These are phyloP conservation scores for Starmera pachycereana DNA, from an alignment of 805 yeast genomes.

Conservation along the genomic window DNA sequence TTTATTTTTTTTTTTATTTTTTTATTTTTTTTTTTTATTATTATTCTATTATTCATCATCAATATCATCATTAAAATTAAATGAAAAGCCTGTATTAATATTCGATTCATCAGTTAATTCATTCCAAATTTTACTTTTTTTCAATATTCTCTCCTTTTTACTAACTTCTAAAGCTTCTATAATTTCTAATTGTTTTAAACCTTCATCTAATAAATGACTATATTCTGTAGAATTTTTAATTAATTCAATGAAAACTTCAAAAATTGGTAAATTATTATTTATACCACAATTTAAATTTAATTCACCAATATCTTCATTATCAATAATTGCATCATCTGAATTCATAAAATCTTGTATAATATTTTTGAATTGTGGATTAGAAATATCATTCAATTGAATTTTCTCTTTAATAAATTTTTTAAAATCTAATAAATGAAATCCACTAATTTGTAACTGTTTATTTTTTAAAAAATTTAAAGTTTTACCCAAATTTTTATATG, in stretches of 20 bases:
- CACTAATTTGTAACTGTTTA: constrained; percentile 66
- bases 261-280: constrained; percentile 44
- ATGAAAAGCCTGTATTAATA: constrained; percentile 8
- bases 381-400: constrained; percentile 13
- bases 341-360: constrained; percentile 21
- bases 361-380: constrained; percentile 4
- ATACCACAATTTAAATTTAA: constrained; percentile 26
- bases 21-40: too few relatives aligned
- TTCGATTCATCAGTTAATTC: constrained; percentile 17
- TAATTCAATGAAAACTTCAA: constrained; percentile 46
- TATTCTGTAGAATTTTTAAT: constrained; percentile 30
- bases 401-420: constrained; percentile 24
- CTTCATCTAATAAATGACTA: constrained; percentile 23
- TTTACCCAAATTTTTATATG: constrained; percentile 45
- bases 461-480: constrained; percentile 60
- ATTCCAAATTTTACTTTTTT: constrained; percentile 46
- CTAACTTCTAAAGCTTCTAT: constrained; percentile 23
- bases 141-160: constrained; percentile 18
- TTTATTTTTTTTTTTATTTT: background rate
- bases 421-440: constrained; percentile 55
- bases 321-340: constrained; percentile 19
- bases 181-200: constrained; percentile 23
- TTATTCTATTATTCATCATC: too few relatives aligned
- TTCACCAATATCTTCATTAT: constrained; percentile 61
- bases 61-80: constrained; percentile 17